Conservation (phyloP, 1,284 basidiomycete species). For the Leccinum huronense region DNA sequence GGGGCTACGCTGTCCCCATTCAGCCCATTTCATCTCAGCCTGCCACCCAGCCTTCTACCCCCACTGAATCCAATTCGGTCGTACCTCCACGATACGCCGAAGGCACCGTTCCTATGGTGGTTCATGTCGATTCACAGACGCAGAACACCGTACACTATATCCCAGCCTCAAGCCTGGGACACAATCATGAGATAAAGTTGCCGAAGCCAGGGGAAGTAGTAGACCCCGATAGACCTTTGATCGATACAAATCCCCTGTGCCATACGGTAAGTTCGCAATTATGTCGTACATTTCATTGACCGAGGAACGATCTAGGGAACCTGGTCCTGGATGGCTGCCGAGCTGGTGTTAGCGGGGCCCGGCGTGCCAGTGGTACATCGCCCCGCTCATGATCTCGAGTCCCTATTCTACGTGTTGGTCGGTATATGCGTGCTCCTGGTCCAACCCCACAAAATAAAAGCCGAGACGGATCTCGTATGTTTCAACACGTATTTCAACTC, state of each 20-base stretch:
- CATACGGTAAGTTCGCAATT: not conserved
- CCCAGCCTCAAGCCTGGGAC: not conserved
- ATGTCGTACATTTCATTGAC: no score
- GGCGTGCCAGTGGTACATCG: not conserved
- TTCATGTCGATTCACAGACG: no score
- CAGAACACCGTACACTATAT: not conserved
- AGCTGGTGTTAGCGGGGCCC: not conserved
- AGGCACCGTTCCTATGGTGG: no score
- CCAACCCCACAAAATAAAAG: not conserved
- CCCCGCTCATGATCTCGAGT: not conserved
- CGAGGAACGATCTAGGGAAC: no score
- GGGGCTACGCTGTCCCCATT: not conserved
- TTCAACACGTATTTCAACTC: not conserved
- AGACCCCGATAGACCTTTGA: not conserved
- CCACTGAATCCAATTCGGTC: no score
- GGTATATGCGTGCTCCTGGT: not conserved
- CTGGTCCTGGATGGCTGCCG: not conserved
- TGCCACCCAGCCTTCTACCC: not conserved
- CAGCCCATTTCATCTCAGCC: not conserved
- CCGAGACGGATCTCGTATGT: not conserved
- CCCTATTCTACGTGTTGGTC: not conserved
- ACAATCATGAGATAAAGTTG: not conserved
- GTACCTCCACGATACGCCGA: no score
- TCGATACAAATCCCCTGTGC: not conserved
- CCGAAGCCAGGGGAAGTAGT: not conserved